Evolutionary conservation across 2,329 filamentous ascomycete genomes (phyloP), one percentile per base, ranked within the genome.

Genomic region (Calonectria naviculata): DNA sequence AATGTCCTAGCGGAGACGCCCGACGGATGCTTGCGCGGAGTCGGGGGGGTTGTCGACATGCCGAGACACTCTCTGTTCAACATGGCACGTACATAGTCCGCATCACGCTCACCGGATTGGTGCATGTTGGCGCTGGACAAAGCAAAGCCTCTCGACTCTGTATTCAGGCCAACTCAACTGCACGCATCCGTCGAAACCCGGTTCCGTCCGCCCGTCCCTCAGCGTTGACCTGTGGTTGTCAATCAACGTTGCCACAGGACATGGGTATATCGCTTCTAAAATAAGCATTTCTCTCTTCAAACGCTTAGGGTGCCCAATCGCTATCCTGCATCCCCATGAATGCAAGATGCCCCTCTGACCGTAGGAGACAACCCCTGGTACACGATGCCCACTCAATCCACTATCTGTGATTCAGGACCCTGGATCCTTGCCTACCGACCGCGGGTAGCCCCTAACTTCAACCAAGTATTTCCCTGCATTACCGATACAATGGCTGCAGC

Each of bases 301-400:
- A 61, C 26, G 44, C 29, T 58, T 58, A 58, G 52, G 31, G 34
- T 38, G 13, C 52, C 52, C 52, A 58, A 58, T 58, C 52, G 52
- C 54, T 47, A n/a, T 67, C 46, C 10, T n/a, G 31, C n/a, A n/a
- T 62, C 44, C 34, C 41, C 29, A 26, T 60, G 52, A 65, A 70
- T 65, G 67, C 67, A 65, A 52, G 61, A 65, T 65, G 67, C 49
- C 65, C 47, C 47, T 58, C 52, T 58, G n/a, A 58, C n/a, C 38
- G 60, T 49, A 68, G 36, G 47, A 52, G 52, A 47, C 28, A 31
- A 36, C 49, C 65, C 66, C 58, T 64, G 66, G 44, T 42, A 58
- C 24, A 24, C 19, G 21, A 2, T 46, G 47, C 46, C 58, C 44
- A 29, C 36, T 46, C 38, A 47, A 36, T 36, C 58, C 66, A 68